These are phyloP conservation scores for Galerina marginata DNA, from an alignment of 768 basidiomycete species.

Conservation along the genomic window DNA sequence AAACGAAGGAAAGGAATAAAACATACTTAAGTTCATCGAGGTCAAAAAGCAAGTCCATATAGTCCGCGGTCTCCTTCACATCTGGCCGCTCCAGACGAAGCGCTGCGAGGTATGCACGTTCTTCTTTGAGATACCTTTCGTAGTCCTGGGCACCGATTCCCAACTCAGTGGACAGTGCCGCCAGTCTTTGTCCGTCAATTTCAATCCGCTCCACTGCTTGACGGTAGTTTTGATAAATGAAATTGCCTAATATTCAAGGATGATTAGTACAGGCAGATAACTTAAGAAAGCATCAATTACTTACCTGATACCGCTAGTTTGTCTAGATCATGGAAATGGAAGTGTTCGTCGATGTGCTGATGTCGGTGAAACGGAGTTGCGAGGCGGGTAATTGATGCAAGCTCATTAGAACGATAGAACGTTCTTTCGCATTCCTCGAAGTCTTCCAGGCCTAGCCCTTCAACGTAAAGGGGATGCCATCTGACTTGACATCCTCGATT, in stretches of 20 bases:
- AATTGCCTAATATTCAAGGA: neutral
- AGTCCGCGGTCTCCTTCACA: neutral
- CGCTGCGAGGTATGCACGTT: no score
- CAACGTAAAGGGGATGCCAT: slow-evolving; percentile 26
- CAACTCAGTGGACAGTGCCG: neutral
- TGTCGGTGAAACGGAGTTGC: slow-evolving; percentile 5
- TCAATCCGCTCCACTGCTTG: slow-evolving; percentile 8
- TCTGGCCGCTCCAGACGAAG: neutral
- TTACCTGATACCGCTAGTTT: slow-evolving; percentile 13
- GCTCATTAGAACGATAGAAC: slow-evolving; percentile 32
- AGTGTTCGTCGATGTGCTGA: slow-evolving; percentile 16
- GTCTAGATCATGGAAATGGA: slow-evolving; percentile 1
- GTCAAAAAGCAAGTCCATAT: neutral
- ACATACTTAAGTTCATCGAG: neutral
- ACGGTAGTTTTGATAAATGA: slow-evolving; percentile 12
- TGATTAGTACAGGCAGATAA: no score
- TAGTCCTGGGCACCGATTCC: no score
- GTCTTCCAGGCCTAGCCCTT: slow-evolving; percentile 36
- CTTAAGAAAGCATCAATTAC: neutral
- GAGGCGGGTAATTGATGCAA: slow-evolving; percentile 18
- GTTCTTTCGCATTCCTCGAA: slow-evolving; percentile 33
- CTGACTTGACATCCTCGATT: slow-evolving; percentile 30
- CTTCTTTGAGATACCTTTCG: no score
- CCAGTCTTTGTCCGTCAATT: neutral
- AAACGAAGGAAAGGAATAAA: neutral